Evolutionary conservation across 2,329 filamentous ascomycete genomes (phyloP), one percentile per base, ranked within the genome.

Genomic region (Gremmenia infestans): DNA sequence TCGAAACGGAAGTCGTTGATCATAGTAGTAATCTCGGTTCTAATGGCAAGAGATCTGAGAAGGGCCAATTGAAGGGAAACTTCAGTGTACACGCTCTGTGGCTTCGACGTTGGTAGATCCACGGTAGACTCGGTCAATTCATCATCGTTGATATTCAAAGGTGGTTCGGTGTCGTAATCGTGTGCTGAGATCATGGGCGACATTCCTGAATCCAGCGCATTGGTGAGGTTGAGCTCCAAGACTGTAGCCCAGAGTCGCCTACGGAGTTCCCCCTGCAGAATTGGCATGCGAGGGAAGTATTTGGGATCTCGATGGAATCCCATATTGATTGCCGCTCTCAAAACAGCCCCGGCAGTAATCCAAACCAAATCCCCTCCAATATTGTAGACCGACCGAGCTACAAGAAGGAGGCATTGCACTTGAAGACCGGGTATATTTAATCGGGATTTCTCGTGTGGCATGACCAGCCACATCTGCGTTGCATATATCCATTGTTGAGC

Each of bases 231-330:
- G 2, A 83, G 66, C 63, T 84, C 81, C 5, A 83, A 55, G 11
- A 82, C 74, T 0, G 79, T 81, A 6, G 77, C 75, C 82, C 81
- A 85, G 1, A 85, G 63, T 2, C 81, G 72, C 4, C 81, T 72
- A 2, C 81, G 74, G 67, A 84, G 75, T 67, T 85, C 82, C 1
- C 75, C 72, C 19, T 74, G 72, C 37, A 79, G 74, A 0, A 70
- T 63, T 2, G 77, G 73, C 72, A 80, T 78, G 19, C 73, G 72
- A 6, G 73, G 72, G 4, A 83, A 73, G 55, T 74, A 70, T 32
- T 70, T 72, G 0, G 82, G 81, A 54, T 85, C 82, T 1, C 79
- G 75, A 63, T 85, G 81, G 5, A 84, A 71, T 3, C 82, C 81
- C 74, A 83, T 82, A 53, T 75, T 75, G 64, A 85, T 77, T 52